Percentiles rank a stretch among this genome's conserved stretches.
phyloP scores from a whole-genome alignment of 2,329 filamentous ascomycete species.

The Monilinia aucupariae region DNA sequence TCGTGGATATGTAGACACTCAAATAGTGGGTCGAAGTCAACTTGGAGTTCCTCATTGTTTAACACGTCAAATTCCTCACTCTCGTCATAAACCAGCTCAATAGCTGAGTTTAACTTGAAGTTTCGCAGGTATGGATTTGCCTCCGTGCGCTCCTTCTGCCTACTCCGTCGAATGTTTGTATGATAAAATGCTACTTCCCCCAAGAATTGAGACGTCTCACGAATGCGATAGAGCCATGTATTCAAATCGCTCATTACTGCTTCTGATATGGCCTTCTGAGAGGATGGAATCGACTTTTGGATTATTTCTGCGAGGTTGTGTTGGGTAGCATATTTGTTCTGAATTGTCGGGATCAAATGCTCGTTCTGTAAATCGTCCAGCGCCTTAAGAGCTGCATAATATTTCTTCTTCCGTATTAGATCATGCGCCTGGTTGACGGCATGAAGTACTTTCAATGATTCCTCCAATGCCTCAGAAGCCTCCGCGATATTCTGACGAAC shows the following conservation, averaged over 20 bases:
- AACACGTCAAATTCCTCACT: constrained; percentile 92
- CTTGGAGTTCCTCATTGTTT: constrained; percentile 89
- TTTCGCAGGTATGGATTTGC: constrained; percentile 53
- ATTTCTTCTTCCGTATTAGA: constrained; percentile 83
- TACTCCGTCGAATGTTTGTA: constrained; percentile 76
- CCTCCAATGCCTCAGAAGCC: constrained; percentile 78
- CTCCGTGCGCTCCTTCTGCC: constrained; percentile 78
- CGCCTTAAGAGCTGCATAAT: constrained; percentile 89
- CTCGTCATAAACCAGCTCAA: constrained; percentile 93
- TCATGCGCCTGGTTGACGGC: constrained; percentile 94
- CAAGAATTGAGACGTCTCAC: constrained; percentile 91
- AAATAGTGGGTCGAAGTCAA: constrained; percentile 90
- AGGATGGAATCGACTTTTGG: constrained; percentile 88
- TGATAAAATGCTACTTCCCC: constrained; percentile 97
- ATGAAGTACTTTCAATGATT: constrained; percentile 85
- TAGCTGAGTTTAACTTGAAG: constrained; percentile 91
- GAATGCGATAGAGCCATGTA: constrained; percentile 91
- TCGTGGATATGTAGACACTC: constrained; percentile 96
- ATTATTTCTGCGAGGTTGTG: constrained; percentile 95
- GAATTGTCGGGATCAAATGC: constrained; percentile 67
- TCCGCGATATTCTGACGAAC: constrained; percentile 96
- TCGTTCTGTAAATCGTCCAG: constrained; percentile 95
- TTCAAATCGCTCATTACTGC: constrained; percentile 96
- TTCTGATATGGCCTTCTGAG: constrained; percentile 88
- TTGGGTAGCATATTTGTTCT: constrained; percentile 83